These are phyloP conservation scores for Arabidopsis suecica DNA, from an alignment of 345 rosid genomes.

Conservation along the genomic window DNA sequence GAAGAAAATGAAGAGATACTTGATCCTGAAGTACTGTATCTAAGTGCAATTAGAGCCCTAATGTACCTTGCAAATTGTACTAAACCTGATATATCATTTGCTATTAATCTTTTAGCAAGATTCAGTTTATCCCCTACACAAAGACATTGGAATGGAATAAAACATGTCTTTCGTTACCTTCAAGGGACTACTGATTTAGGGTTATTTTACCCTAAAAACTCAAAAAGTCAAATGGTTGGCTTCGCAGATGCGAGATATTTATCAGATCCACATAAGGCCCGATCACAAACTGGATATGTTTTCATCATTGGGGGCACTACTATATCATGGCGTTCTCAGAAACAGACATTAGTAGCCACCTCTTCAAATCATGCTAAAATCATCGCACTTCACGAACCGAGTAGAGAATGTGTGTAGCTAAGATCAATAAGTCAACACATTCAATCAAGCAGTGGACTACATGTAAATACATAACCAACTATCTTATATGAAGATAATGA, in stretches of 20 bases:
- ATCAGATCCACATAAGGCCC: neutral
- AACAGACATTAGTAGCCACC: neutral
- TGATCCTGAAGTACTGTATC: neutral
- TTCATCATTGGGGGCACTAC: neutral
- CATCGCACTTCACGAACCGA: neutral
- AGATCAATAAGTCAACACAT: neutral
- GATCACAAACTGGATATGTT: neutral
- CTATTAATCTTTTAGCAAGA: neutral
- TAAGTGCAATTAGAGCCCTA: neutral
- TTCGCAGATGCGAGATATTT: neutral
- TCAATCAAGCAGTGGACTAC: neutral
- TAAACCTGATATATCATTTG: neutral
- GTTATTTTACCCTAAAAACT: neutral
- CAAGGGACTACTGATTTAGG: neutral
- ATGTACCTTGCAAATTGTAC: constrained; percentile 1
- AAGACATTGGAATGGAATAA: neutral
- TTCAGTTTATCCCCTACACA: neutral
- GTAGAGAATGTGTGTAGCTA: neutral
- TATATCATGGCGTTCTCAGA: neutral
- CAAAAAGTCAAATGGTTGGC: neutral
- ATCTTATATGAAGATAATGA: neutral
- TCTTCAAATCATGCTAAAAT: neutral
- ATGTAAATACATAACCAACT: neutral
- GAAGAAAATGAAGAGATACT: neutral
- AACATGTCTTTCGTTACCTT: neutral